Percentiles rank a stretch among this genome's conserved stretches.
These are phyloP conservation scores for Pseudozyma tsukubaensis DNA, from an alignment of 1,284 basidiomycete genomes.

Conservation along the genomic window DNA sequence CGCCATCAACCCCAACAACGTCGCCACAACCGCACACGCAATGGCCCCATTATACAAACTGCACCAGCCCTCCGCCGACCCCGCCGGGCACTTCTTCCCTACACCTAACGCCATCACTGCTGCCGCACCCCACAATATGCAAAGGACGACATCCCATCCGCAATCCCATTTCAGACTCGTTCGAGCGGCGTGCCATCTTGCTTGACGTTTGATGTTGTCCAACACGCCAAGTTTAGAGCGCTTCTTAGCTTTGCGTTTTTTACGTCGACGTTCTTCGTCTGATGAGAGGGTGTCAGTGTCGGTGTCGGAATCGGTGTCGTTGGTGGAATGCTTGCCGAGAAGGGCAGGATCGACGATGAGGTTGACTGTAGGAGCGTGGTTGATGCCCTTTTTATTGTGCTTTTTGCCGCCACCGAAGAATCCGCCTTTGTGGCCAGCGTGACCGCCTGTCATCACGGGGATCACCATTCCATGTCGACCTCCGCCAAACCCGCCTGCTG, in stretches of 20 bases:
- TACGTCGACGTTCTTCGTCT: conserved; percentile 27
- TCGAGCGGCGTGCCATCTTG: conserved; percentile 43
- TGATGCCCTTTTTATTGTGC: conserved; percentile 29
- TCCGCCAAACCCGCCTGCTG: conserved; percentile 6
- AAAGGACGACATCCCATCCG: conserved; percentile 50
- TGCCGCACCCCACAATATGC: conserved; percentile 47
- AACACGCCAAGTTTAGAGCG: conserved; percentile 27
- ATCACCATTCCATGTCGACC: conserved; percentile 51
- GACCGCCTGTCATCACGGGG: conserved; percentile 42
- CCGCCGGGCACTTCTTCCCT: conserved; percentile 45
- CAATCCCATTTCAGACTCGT: conserved; percentile 46
- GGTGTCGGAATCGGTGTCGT: conserved; percentile 29
- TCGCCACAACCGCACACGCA: conserved; percentile 43
- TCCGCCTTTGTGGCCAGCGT: conserved; percentile 14
- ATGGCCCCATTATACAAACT: conserved; percentile 56
- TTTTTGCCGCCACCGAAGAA: conserved; percentile 26
- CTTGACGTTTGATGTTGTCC: conserved; percentile 48
- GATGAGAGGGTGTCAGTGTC: conserved; percentile 22
- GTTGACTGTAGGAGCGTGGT: conserved; percentile 51
- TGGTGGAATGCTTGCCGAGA: conserved; percentile 31
- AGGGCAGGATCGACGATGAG: conserved; percentile 58
- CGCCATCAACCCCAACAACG: conserved; percentile 26
- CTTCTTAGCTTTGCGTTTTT: conserved; percentile 29
- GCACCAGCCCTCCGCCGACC: conserved; percentile 53
- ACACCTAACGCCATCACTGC: conserved; percentile 46